phyloP scores from a whole-genome alignment of 2,329 filamentous ascomycete genomes.

The Ophiocordyceps camponoti-leonardi region DNA sequence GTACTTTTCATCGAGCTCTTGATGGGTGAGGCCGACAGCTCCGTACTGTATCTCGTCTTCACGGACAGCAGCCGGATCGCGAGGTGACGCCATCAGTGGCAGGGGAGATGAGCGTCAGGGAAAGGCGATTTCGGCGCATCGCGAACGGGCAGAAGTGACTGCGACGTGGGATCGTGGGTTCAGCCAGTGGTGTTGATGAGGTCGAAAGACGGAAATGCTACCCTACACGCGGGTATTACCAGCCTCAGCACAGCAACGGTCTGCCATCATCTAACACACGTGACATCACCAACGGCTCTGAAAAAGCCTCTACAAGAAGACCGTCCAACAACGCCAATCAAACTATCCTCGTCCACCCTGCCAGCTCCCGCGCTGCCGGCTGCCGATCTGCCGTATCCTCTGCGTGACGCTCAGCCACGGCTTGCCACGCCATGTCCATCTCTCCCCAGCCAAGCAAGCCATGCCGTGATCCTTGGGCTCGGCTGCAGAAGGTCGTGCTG shows the following conservation, averaged over 20 bases:
- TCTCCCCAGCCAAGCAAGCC: neutral
- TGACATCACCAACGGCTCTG: too few species aligned
- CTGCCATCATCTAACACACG: too few species aligned
- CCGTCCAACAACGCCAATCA: too few species aligned
- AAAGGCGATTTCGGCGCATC: neutral
- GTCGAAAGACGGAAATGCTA: too few species aligned
- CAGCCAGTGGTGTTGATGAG: too few species aligned
- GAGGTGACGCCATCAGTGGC: constrained; percentile 3
- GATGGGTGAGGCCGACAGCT: constrained; percentile 16
- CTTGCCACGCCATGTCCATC: neutral
- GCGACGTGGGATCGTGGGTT: neutral
- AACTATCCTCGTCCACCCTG: neutral
- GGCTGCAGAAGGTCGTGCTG: neutral
- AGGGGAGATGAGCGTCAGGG: neutral
- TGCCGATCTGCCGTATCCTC: neutral
- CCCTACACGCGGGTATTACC: too few species aligned
- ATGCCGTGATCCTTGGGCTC: neutral
- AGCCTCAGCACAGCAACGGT: too few species aligned
- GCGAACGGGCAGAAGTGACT: neutral
- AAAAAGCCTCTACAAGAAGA: too few species aligned
- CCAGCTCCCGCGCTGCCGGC: neutral
- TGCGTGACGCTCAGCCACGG: neutral
- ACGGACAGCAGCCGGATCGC: constrained; percentile 22
- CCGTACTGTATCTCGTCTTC: constrained; percentile 37
- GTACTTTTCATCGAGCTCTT: constrained; percentile 28